These are phyloP conservation scores for Pulicaria dysenterica DNA, from an alignment of 129 eudicot genomes.

Conservation along the genomic window DNA sequence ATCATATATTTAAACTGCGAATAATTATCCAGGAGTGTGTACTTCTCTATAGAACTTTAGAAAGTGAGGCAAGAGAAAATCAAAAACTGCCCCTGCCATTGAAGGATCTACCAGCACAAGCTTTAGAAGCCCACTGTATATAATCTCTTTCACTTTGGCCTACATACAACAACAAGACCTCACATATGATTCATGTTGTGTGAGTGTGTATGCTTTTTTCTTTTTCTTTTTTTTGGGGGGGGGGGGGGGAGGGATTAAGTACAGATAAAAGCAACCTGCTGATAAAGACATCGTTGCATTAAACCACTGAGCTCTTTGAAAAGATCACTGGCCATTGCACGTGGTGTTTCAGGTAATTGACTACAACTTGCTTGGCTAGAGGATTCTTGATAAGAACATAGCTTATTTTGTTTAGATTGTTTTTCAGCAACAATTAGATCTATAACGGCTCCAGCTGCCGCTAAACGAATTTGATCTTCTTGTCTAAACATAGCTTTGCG, in stretches of 20 bases:
- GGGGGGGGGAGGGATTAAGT: not conserved
- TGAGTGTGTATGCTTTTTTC: not conserved
- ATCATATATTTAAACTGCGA: not conserved
- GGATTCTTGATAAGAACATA: constrained; percentile 62
- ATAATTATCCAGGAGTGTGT: constrained; percentile 6
- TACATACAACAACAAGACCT: constrained; percentile 30
- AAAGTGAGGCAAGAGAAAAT: constrained; percentile 73
- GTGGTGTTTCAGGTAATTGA: constrained; percentile 58
- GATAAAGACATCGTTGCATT: constrained; percentile 81
- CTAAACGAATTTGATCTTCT: constrained; percentile 67
- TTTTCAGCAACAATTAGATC: constrained; percentile 60
- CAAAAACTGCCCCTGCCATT: constrained; percentile 58
- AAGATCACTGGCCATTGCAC: constrained; percentile 49
- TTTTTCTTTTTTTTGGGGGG: not conserved
- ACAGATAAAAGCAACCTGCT: constrained; percentile 47
- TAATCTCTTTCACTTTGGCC: constrained; percentile 65
- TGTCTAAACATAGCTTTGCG: constrained; percentile 82
- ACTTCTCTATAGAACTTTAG: constrained; percentile 64
- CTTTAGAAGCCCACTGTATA: constrained; percentile 70
- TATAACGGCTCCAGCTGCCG: constrained; percentile 65
- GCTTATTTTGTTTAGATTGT: constrained; percentile 45
- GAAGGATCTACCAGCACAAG: constrained; percentile 72
- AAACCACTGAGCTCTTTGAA: constrained; percentile 76
- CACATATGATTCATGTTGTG: constrained; percentile 5
- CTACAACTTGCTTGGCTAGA: constrained; percentile 89